Conservation (phyloP, 352 stramenopile species). For the Peronospora destructor region DNA sequence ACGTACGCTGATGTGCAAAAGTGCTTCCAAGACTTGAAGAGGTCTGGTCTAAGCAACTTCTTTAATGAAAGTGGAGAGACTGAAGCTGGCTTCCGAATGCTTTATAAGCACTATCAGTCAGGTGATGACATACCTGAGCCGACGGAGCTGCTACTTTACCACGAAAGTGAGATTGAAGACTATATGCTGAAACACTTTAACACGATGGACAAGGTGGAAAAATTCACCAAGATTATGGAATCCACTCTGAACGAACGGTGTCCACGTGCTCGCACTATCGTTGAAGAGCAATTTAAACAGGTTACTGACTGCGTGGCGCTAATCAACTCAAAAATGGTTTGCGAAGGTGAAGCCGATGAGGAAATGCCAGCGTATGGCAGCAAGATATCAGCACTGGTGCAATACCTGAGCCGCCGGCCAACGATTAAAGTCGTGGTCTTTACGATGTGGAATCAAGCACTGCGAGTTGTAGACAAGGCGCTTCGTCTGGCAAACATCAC, state of each 20-base stretch:
- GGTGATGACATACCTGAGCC: constrained; percentile 43
- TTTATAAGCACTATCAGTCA: constrained; percentile 47
- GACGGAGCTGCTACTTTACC: constrained; percentile 53
- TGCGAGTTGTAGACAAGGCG: constrained; percentile 57
- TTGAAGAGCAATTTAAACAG: constrained; percentile 48
- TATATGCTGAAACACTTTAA: constrained; percentile 60
- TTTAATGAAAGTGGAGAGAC: constrained; percentile 50
- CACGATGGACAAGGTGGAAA: constrained; percentile 30
- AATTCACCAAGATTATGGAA: constrained; percentile 48
- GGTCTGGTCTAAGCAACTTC: constrained; percentile 34
- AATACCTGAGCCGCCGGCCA: constrained; percentile 46
- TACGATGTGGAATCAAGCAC: constrained; percentile 68
- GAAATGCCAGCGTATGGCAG: constrained; percentile 47
- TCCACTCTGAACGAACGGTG: constrained; percentile 53
- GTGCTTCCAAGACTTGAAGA: constrained; percentile 50
- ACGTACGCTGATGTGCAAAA: constrained; percentile 40
- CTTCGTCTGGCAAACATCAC: constrained; percentile 50
- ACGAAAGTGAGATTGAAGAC: constrained; percentile 56
- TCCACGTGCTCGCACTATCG: constrained; percentile 32
- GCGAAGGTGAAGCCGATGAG: constrained; percentile 21
- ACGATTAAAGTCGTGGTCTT: constrained; percentile 75
- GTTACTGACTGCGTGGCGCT: constrained; percentile 46
- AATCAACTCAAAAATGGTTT: constrained; percentile 16
- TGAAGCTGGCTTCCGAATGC: constrained; percentile 54
- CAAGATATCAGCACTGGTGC: constrained; percentile 69